Evolutionary conservation across 495 filamentous ascomycete genomes (phyloP).

Genomic region (Aspergillus biplanus): DNA sequence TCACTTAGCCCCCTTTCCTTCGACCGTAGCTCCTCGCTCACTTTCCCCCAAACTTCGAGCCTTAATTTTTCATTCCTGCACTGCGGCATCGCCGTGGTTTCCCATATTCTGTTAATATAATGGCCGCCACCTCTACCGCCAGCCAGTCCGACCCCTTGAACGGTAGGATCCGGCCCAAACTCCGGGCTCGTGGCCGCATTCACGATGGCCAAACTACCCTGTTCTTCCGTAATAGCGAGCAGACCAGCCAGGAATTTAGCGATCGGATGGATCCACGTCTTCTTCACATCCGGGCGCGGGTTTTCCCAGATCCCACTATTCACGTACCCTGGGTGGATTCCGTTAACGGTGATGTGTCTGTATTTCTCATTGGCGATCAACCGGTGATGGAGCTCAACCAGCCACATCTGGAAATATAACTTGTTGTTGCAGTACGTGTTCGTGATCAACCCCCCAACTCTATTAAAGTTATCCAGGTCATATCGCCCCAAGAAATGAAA

Average conservation of each 20-base stretch:
- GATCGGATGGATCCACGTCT: not conserved
- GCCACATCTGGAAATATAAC: constrained; percentile 31
- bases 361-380: constrained; percentile 17
- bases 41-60: constrained; percentile 23
- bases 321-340: constrained; percentile 31
- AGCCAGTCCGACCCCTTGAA: constrained; percentile 21
- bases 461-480: constrained; percentile 23
- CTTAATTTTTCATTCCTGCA: constrained; percentile 21
- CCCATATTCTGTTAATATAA: constrained; percentile 37
- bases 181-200: constrained; percentile 26
- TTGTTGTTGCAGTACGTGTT: constrained; percentile 31
- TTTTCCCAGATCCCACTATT: constrained; percentile 23
- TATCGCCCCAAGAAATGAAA: constrained; percentile 23
- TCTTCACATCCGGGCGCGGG: constrained; percentile 5
- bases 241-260: constrained; percentile 1
- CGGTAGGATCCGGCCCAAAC: no score
- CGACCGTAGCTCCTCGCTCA: constrained; percentile 25
- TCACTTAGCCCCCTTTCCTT: constrained; percentile 22
- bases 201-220: constrained; percentile 31
- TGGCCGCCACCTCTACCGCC: constrained; percentile 26
- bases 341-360: constrained; percentile 32
- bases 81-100: constrained; percentile 15
- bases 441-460: constrained; percentile 1
- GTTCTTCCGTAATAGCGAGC: constrained; percentile 25
- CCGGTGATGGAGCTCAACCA: constrained; percentile 28